Percentiles rank a stretch among this genome's conserved stretches.
Conservation (phyloP, 164 flowering plant genomes). For the Magnolia kwangsiensis region DNA sequence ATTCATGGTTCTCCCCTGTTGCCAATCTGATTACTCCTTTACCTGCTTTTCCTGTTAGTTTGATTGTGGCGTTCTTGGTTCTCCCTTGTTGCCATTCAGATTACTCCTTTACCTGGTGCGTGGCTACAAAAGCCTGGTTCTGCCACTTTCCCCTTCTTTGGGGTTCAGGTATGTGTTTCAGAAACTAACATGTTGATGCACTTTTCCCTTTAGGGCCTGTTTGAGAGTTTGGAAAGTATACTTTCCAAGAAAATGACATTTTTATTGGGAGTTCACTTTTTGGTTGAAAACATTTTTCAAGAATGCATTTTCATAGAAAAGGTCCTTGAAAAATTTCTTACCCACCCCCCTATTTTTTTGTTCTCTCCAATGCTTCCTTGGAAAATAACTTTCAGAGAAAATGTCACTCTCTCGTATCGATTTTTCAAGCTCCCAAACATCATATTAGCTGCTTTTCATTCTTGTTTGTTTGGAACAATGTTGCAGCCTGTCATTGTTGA, state of each 20-base stretch:
- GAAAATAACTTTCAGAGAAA: too few species aligned
- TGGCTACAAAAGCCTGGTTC: conserved; percentile 99
- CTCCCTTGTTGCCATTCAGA: conserved; percentile 41
- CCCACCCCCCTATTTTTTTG: too few species aligned
- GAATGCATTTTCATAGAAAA: too few species aligned
- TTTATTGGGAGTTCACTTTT: too few species aligned
- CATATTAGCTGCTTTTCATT: background rate
- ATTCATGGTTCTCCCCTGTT: background rate
- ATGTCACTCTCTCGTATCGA: too few species aligned
- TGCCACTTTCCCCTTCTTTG: conserved; percentile 98
- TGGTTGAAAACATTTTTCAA: too few species aligned
- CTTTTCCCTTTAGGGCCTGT: too few species aligned
- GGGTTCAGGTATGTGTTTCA: conserved; percentile 49
- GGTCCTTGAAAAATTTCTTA: too few species aligned
- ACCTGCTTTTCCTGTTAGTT: background rate
- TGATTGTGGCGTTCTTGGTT: background rate
- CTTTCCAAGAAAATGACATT: too few species aligned
- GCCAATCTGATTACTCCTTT: conserved; percentile 61
- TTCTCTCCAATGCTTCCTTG: too few species aligned
- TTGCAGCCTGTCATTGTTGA: conserved; percentile 92
- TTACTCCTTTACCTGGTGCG: conserved; percentile 95
- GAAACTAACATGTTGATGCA: background rate
- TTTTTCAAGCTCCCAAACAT: too few species aligned
- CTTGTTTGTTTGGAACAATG: background rate
- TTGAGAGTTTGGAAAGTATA: background rate